phyloP scores from a whole-genome alignment of 2,329 filamentous ascomycete genomes.

The Claviceps africana region DNA sequence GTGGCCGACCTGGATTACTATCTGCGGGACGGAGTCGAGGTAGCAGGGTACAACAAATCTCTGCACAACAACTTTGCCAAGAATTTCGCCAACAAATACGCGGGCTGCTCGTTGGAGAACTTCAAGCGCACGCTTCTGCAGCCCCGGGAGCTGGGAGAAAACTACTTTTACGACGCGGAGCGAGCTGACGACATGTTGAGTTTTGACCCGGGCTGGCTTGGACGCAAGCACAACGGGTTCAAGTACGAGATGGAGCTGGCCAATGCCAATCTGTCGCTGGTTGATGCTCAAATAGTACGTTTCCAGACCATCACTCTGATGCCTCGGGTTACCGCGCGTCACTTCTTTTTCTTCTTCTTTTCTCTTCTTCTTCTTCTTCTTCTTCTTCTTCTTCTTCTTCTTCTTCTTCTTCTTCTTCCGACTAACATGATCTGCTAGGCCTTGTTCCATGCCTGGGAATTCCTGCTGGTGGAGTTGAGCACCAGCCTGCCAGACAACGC shows the following conservation, averaged over 20 bases:
- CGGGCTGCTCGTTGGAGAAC: conserved; percentile 56
- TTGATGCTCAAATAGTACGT: conserved; percentile 78
- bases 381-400: background rate
- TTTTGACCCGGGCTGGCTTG: conserved; percentile 67
- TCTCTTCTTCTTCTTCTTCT: background rate
- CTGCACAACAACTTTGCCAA: conserved; percentile 72
- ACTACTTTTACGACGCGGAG: conserved; percentile 74
- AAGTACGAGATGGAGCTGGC: conserved; percentile 69
- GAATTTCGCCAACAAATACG: conserved; percentile 71
- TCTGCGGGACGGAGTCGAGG: conserved; percentile 59
- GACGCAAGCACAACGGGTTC: conserved; percentile 57
- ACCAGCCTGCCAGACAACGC: conserved; percentile 40
- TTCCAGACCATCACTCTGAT: conserved; percentile 7
- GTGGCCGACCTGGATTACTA: conserved; percentile 68
- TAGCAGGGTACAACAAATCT: conserved; percentile 76
- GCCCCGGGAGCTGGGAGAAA: conserved; percentile 50
- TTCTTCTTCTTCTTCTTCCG: background rate
- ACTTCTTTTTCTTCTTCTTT: no score
- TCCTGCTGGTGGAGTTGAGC: conserved; percentile 71
- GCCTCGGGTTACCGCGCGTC: background rate
- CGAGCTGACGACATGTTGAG: conserved; percentile 62
- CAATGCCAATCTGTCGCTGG: conserved; percentile 80
- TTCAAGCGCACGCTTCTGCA: conserved; percentile 65
- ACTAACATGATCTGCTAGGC: conserved; percentile 31
- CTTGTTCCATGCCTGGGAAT: conserved; percentile 80